phyloP scores from a whole-genome alignment of 106 monocot genomes.

The Allium cepa region DNA sequence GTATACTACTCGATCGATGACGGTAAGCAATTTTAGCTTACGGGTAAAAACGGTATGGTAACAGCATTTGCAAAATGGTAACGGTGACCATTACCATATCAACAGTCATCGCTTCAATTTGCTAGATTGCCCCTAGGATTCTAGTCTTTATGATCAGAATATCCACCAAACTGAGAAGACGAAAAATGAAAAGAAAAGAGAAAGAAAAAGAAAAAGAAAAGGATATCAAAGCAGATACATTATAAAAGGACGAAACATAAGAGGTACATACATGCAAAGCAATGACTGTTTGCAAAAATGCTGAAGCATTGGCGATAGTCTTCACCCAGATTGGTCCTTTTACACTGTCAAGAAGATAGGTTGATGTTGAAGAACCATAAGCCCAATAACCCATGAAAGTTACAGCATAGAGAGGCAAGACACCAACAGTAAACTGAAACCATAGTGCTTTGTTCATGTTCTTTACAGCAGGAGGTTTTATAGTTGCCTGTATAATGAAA shows the following conservation, averaged over 20 bases:
- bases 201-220: background rate
- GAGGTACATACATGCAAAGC: constrained; percentile 45
- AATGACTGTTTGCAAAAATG: constrained; percentile 70
- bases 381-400: constrained; percentile 78
- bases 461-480: constrained; percentile 61
- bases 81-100: no score
- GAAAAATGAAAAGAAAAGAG: background rate
- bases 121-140: no score
- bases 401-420: constrained; percentile 53
- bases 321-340: constrained; percentile 59
- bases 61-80: no score
- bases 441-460: constrained; percentile 77
- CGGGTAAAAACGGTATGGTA: no score
- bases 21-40: no score
- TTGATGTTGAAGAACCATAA: constrained; percentile 67
- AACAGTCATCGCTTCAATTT: no score
- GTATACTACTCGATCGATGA: no score
- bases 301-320: constrained; percentile 40
- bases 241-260: background rate
- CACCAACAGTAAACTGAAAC: constrained; percentile 62
- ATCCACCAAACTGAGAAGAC: no score
- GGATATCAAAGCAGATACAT: background rate
- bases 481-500: constrained; percentile 50
- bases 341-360: constrained; percentile 49
- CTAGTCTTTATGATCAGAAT: no score